phyloP scores from a whole-genome alignment of 768 basidiomycete species.

The Lentinula edodes region DNA sequence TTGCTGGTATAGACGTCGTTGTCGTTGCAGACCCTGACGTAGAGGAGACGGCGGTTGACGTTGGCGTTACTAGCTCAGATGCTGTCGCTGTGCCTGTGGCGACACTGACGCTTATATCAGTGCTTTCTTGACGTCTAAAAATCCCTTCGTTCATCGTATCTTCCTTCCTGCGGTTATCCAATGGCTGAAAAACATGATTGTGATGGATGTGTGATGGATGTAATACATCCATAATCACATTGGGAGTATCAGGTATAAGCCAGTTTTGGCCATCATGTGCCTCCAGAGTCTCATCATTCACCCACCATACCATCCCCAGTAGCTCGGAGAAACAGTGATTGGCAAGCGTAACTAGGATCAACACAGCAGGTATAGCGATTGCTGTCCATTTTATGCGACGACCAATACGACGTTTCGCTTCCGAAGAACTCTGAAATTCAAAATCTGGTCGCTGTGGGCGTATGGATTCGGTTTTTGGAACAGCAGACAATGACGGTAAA shows the following conservation, averaged over 20 bases:
- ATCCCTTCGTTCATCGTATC: background rate
- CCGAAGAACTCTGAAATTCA: background rate
- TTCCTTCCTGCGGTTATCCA: background rate
- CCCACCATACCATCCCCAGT: slow-evolving; percentile 39
- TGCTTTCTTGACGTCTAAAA: background rate
- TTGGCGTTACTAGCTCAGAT: background rate
- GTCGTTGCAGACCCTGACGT: slow-evolving; percentile 8
- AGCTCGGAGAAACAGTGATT: slow-evolving; percentile 49
- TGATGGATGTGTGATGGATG: background rate
- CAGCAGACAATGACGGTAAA: background rate
- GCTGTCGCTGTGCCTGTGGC: slow-evolving; percentile 15
- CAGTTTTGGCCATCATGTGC: slow-evolving; percentile 27
- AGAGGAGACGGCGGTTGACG: slow-evolving; percentile 4
- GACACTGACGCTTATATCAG: slow-evolving; percentile 3
- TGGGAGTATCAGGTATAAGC: slow-evolving; percentile 1
- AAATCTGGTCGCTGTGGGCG: background rate
- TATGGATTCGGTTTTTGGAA: background rate
- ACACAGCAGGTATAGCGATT: slow-evolving; percentile 48
- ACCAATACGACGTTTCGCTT: slow-evolving; percentile 36
- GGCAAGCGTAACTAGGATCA: slow-evolving; percentile 29
- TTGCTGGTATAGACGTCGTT: slow-evolving; percentile 15
- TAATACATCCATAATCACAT: background rate
- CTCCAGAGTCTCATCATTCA: slow-evolving; percentile 33
- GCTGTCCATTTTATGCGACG: slow-evolving; percentile 46
- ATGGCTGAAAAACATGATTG: background rate